phyloP scores from a whole-genome alignment of 2,329 filamentous ascomycete species.

The Colletotrichum sp. region DNA sequence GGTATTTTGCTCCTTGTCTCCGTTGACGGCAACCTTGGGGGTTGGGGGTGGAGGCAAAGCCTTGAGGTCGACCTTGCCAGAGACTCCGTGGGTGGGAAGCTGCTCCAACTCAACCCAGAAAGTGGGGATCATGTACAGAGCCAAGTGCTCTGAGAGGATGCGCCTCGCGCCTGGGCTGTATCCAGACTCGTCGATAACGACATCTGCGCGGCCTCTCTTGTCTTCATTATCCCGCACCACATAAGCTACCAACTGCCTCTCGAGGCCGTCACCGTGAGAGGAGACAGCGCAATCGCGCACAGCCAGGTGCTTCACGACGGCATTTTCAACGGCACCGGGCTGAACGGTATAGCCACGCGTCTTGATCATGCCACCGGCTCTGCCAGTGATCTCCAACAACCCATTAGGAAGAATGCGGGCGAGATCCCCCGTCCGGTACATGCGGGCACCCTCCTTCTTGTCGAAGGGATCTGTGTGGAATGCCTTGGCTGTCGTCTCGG shows the following conservation, averaged over 20 bases:
- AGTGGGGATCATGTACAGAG: constrained; percentile 84
- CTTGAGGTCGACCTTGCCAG: constrained; percentile 79
- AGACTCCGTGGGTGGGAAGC: constrained; percentile 78
- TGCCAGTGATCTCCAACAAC: constrained; percentile 75
- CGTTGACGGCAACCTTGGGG: constrained; percentile 47
- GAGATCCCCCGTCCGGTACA: constrained; percentile 78
- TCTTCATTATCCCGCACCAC: constrained; percentile 71
- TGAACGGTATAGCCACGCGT: constrained; percentile 80
- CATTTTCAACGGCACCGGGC: constrained; percentile 77
- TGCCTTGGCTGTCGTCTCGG: constrained; percentile 76
- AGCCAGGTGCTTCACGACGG: constrained; percentile 72
- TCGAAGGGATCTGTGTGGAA: constrained; percentile 73
- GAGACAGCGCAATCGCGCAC: constrained; percentile 75
- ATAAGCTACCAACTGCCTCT: constrained; percentile 78
- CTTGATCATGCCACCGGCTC: constrained; percentile 82
- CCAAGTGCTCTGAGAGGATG: constrained; percentile 68
- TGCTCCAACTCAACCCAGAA: constrained; percentile 77
- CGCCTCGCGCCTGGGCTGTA: constrained; percentile 74
- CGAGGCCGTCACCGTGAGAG: constrained; percentile 77
- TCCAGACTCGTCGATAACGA: constrained; percentile 73
- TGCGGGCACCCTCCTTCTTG: constrained; percentile 62
- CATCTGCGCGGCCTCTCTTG: constrained; percentile 59
- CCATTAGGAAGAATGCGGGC: constrained; percentile 72
- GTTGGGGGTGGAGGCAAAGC: constrained; percentile 69
- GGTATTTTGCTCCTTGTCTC: constrained; percentile 58